These are phyloP conservation scores for Hibiscus mutabilis DNA, from an alignment of 345 rosid species.

Conservation along the genomic window DNA sequence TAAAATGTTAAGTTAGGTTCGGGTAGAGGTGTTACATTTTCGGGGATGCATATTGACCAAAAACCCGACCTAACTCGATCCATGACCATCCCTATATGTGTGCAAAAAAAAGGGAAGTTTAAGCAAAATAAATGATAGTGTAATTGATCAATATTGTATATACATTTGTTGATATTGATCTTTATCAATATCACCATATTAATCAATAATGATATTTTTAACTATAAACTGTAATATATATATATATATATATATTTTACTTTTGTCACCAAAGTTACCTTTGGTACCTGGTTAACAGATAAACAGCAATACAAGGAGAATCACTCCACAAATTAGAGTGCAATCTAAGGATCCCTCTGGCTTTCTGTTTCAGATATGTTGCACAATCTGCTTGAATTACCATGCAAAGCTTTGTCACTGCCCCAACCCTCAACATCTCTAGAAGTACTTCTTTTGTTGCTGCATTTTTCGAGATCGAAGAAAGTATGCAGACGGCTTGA, in stretches of 20 bases:
- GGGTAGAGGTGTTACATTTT: no score
- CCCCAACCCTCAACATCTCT: slow-evolving; percentile 60
- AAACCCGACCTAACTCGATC: no score
- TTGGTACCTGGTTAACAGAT: slow-evolving; percentile 36
- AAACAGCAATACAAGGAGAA: slow-evolving; percentile 53
- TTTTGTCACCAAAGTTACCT: slow-evolving; percentile 3
- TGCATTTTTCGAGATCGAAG: slow-evolving; percentile 26
- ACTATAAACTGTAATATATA: not conserved
- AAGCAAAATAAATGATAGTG: no score
- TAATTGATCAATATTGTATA: not conserved
- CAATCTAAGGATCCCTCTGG: slow-evolving; percentile 37
- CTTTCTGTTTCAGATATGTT: slow-evolving; percentile 32
- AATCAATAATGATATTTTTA: not conserved
- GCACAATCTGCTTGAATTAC: slow-evolving; percentile 47
- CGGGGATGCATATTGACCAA: no score
- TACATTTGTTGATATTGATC: not conserved
- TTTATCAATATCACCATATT: not conserved
- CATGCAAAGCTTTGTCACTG: slow-evolving; percentile 60
- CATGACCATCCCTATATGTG: no score
- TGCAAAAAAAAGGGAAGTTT: no score
- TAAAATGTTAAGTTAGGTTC: no score
- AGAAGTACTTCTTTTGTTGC: slow-evolving; percentile 24
- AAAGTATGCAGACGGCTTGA: slow-evolving; percentile 32
- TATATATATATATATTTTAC: no score
- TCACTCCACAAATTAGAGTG: slow-evolving; percentile 44